phyloP scores from a whole-genome alignment of 768 basidiomycete species.

The Daedalea quercina region DNA sequence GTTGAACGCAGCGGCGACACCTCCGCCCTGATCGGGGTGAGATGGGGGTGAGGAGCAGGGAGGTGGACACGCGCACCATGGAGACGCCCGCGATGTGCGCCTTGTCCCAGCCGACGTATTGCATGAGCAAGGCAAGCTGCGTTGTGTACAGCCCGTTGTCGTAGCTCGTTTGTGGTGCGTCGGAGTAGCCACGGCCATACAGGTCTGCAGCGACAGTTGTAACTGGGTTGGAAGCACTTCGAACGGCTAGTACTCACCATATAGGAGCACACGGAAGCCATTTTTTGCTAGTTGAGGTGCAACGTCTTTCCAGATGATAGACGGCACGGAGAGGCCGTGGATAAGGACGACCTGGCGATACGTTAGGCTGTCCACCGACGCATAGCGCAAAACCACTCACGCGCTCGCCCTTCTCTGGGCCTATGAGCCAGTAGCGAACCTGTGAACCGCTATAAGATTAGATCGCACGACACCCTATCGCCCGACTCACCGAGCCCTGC shows the following conservation, averaged over 20 bases:
- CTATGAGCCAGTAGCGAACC: constrained; percentile 75
- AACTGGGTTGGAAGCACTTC: background rate
- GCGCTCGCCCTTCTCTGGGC: constrained; percentile 61
- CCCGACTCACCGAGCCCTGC: constrained; percentile 46
- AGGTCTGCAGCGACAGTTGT: constrained; percentile 64
- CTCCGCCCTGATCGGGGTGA: constrained; percentile 50
- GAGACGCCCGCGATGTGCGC: constrained; percentile 64
- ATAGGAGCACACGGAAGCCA: constrained; percentile 71
- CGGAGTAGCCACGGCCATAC: constrained; percentile 79
- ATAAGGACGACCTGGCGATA: constrained; percentile 59
- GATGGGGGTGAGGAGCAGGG: background rate
- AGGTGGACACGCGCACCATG: constrained; percentile 43
- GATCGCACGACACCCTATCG: background rate
- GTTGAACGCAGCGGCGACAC: constrained; percentile 63
- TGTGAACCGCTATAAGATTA: constrained; percentile 19
- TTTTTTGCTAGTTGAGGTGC: constrained; percentile 53
- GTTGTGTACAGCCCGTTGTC: constrained; percentile 58
- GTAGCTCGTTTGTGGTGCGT: constrained; percentile 67
- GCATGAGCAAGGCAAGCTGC: constrained; percentile 80
- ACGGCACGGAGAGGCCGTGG: constrained; percentile 71
- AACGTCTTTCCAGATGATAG: constrained; percentile 73
- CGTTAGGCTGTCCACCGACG: too few species aligned
- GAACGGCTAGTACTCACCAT: constrained; percentile 36
- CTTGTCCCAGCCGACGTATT: constrained; percentile 66
- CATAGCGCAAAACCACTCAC: constrained; percentile 27